phyloP scores from a whole-genome alignment of 169 alveolate genomes.

The Eimeria acervulina region DNA sequence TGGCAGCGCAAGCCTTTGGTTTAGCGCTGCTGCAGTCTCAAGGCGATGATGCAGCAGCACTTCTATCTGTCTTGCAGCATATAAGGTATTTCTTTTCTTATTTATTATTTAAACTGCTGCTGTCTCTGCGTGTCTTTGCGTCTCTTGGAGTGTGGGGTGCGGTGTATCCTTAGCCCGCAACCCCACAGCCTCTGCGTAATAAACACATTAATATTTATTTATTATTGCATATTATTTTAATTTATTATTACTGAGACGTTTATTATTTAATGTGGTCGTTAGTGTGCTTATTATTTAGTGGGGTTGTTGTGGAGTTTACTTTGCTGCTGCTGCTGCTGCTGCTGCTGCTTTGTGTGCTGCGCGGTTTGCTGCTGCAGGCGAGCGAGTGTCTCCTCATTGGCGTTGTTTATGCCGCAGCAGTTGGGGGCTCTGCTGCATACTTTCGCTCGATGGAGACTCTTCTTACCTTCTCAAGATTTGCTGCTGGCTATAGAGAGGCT shows the following conservation, averaged over 20 bases:
- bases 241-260: no score
- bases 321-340: not conserved
- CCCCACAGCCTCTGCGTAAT: no score
- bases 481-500: not conserved
- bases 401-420: conserved; percentile 2
- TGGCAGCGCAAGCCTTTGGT: conserved; percentile 42
- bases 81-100: conserved; percentile 26
- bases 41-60: not conserved
- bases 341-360: not conserved
- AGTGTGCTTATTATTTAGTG: no score
- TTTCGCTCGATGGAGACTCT: conserved; percentile 43
- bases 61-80: not conserved
- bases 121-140: no score
- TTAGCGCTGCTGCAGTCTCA: conserved; percentile 52
- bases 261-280: no score
- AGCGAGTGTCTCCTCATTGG: not conserved
- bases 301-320: no score
- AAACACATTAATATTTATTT: no score
- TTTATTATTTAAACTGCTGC: no score
- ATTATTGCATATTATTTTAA: no score
- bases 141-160: no score
- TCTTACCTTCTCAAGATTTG: conserved; percentile 8
- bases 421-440: conserved; percentile 36
- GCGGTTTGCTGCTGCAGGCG: conserved; percentile 19
- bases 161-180: no score